Evolutionary conservation across 75 land plant genomes (phyloP).

Genomic region (Larix kaempferi): DNA sequence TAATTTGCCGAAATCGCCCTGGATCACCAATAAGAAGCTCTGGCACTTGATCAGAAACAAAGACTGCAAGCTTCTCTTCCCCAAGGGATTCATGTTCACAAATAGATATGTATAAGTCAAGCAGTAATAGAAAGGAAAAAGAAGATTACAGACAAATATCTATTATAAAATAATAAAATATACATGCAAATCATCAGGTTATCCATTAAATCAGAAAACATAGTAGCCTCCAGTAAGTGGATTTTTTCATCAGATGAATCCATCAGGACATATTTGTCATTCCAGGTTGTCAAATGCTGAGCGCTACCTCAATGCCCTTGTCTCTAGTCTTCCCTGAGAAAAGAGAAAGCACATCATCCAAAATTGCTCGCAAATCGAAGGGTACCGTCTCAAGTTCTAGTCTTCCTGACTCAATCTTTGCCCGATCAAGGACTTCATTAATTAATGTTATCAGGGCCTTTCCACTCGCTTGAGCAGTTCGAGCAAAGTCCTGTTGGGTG

Average conservation of each 20-base stretch:
- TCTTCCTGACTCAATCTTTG: conserved; percentile 90
- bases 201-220: not conserved
- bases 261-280: not conserved
- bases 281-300: not conserved
- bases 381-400: conserved; percentile 78
- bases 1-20: conserved; percentile 80
- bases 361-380: conserved; percentile 63
- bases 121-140: not conserved
- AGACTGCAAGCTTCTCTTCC: conserved; percentile 69
- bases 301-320: conserved; percentile 71
- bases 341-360: conserved; percentile 85
- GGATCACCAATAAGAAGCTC: conserved; percentile 79
- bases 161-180: not conserved
- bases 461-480: conserved; percentile 87
- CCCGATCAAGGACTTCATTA: conserved; percentile 90
- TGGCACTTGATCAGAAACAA: conserved; percentile 83
- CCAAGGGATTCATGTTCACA: conserved; percentile 5
- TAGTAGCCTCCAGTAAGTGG: not conserved
- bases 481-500: conserved; percentile 78
- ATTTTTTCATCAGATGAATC: not conserved
- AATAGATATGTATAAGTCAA: not conserved
- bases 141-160: not conserved
- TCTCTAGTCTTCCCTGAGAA: conserved; percentile 76
- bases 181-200: not conserved
- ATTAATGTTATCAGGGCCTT: conserved; percentile 75